A percentile compares a stretch with the other conserved stretches of the same genome.
phyloP scores from a whole-genome alignment of 78 protist species.

The Salpingoeca rosetta region DNA sequence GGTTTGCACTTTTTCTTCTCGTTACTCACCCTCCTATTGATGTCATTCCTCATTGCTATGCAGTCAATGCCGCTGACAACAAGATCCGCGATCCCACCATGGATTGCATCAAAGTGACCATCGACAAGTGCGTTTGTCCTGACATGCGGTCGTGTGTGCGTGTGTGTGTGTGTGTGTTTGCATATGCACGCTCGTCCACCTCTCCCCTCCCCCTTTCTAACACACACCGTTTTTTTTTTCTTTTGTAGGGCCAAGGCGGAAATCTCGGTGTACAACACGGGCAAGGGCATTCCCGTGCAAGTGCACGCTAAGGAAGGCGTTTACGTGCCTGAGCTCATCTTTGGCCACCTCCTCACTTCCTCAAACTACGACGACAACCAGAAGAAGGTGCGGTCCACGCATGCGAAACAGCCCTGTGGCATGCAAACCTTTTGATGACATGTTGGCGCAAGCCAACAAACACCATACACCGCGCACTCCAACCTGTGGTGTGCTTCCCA shows the following conservation, averaged over 20 bases:
- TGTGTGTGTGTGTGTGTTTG: too few relatives aligned
- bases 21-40: neutral
- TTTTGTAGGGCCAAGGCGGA: neutral
- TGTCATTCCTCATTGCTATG: neutral
- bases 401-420: too few relatives aligned
- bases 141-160: too few relatives aligned
- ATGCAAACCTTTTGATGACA: too few relatives aligned
- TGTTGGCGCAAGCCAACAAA: too few relatives aligned
- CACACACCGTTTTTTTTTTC: neutral
- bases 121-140: constrained; percentile 33
- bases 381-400: too few relatives aligned
- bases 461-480: too few relatives aligned
- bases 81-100: constrained; percentile 79
- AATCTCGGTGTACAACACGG: constrained; percentile 82
- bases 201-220: neutral
- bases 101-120: constrained; percentile 62
- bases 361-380: constrained; percentile 58
- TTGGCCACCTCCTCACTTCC: constrained; percentile 88
- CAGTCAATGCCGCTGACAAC: constrained; percentile 98
- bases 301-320: constrained; percentile 77
- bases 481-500: too few relatives aligned
- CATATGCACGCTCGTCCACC: too few relatives aligned
- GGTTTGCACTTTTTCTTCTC: neutral
- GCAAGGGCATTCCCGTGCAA: constrained; percentile 92
- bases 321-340: constrained; percentile 90